phyloP scores from a whole-genome alignment of 2,329 filamentous ascomycete genomes.

The Lachnellula hyalina region DNA sequence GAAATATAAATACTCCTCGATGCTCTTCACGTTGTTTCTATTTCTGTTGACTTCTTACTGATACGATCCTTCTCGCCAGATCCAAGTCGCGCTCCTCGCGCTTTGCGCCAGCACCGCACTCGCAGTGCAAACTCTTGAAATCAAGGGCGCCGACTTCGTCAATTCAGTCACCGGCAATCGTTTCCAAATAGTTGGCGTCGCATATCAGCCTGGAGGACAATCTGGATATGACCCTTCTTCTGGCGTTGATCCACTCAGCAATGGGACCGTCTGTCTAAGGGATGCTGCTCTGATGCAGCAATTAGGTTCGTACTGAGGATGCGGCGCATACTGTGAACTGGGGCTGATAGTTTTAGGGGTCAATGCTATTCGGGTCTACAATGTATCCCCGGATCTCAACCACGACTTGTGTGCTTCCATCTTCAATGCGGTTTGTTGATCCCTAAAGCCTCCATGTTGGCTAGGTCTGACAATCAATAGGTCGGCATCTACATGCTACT shows the following conservation, averaged over 20 bases:
- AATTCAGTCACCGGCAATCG: constrained; percentile 52
- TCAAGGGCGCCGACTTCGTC: constrained; percentile 54
- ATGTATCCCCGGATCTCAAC: constrained; percentile 59
- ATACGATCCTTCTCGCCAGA: constrained; percentile 2
- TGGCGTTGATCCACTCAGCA: constrained; percentile 54
- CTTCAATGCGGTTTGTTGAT: constrained; percentile 50
- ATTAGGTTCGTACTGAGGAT: constrained; percentile 34
- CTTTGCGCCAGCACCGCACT: constrained; percentile 37
- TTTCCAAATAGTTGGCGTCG: constrained; percentile 63
- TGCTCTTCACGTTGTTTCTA: background rate
- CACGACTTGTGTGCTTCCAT: constrained; percentile 63
- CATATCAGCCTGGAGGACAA: constrained; percentile 64
- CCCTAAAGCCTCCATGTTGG: constrained; percentile 14
- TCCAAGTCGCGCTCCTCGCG: constrained; percentile 21
- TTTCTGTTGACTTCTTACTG: background rate
- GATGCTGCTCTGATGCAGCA: constrained; percentile 62
- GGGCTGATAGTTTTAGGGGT: constrained; percentile 36
- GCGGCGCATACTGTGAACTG: background rate
- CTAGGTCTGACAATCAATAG: constrained; percentile 12
- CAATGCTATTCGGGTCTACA: constrained; percentile 67
- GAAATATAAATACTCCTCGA: too few species aligned
- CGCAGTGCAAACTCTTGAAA: constrained; percentile 53
- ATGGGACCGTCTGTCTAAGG: constrained; percentile 53
- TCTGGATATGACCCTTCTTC: constrained; percentile 52
- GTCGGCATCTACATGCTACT: constrained; percentile 64